Percentiles rank a stretch among this genome's conserved stretches.
These are phyloP conservation scores for Silene latifolia DNA, from an alignment of 148 eudicot species.

Conservation along the genomic window DNA sequence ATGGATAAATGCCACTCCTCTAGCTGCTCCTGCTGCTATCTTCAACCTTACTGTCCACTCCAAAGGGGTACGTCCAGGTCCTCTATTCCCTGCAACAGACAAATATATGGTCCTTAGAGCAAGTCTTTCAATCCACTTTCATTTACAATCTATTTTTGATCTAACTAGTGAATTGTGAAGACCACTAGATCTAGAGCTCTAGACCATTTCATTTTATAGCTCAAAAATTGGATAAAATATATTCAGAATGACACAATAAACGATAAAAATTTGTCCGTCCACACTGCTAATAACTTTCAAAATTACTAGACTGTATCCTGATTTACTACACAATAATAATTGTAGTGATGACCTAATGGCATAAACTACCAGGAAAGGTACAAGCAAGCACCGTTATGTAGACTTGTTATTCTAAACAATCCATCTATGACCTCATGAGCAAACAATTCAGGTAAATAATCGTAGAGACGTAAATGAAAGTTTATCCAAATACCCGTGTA, in stretches of 20 bases:
- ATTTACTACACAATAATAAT: background rate
- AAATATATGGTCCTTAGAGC: background rate
- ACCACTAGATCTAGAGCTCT: too few relatives aligned
- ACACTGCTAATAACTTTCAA: background rate
- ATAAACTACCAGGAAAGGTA: too few relatives aligned
- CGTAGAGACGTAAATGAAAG: background rate
- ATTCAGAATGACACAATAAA: background rate
- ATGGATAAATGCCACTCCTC: conserved; percentile 73
- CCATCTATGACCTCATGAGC: background rate
- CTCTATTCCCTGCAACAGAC: conserved; percentile 62
- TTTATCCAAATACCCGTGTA: background rate
- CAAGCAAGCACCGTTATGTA: too few relatives aligned
- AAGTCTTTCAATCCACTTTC: too few relatives aligned
- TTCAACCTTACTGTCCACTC: conserved; percentile 86
- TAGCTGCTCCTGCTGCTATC: conserved; percentile 72
- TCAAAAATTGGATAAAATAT: background rate
- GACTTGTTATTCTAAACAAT: too few relatives aligned
- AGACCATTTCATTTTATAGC: background rate
- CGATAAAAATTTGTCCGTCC: background rate
- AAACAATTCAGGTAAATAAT: too few relatives aligned
- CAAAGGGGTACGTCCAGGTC: conserved; percentile 88
- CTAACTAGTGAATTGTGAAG: too few relatives aligned
- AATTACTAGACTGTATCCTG: background rate
- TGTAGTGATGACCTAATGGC: background rate
- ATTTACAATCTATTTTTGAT: too few relatives aligned